These are phyloP conservation scores for Pythium sp. DNA, from an alignment of 352 stramenopile genomes.

Conservation along the genomic window DNA sequence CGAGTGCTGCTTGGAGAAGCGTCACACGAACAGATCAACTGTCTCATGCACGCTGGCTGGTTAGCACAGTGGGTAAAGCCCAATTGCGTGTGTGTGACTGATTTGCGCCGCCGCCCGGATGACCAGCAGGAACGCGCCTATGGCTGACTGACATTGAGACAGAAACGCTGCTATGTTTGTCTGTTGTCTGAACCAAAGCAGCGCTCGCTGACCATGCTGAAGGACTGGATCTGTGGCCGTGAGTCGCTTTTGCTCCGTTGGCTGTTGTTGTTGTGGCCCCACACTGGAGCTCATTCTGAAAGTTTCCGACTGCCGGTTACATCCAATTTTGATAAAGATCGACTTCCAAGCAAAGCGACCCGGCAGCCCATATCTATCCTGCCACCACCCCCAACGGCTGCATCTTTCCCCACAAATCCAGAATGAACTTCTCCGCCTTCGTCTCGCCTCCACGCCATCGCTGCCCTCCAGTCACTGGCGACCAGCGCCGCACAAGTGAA, in stretches of 20 bases:
- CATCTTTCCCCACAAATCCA: background rate
- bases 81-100: background rate
- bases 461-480: conserved; percentile 2
- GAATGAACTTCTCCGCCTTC: conserved; percentile 16
- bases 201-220: background rate
- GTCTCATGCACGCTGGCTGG: conserved; percentile 13
- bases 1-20: conserved; percentile 16
- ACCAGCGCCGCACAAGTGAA: conserved; percentile 31
- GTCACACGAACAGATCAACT: conserved; percentile 13
- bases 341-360: background rate
- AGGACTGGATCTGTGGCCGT: background rate
- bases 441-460: conserved; percentile 11
- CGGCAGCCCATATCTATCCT: background rate
- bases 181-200: background rate
- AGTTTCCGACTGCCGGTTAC: conserved; percentile 8
- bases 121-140: conserved; percentile 12
- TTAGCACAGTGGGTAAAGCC: background rate
- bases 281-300: conserved; percentile 10
- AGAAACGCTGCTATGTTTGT: background rate
- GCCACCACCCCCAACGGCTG: background rate
- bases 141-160: conserved; percentile 5
- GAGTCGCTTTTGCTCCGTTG: background rate
- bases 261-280: background rate
- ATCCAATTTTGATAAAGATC: conserved; percentile 1
- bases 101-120: background rate